Evolutionary conservation across 2,329 filamentous ascomycete species (phyloP), one percentile per base, ranked within the genome.

Genomic region (Paecilomyces sp.): DNA sequence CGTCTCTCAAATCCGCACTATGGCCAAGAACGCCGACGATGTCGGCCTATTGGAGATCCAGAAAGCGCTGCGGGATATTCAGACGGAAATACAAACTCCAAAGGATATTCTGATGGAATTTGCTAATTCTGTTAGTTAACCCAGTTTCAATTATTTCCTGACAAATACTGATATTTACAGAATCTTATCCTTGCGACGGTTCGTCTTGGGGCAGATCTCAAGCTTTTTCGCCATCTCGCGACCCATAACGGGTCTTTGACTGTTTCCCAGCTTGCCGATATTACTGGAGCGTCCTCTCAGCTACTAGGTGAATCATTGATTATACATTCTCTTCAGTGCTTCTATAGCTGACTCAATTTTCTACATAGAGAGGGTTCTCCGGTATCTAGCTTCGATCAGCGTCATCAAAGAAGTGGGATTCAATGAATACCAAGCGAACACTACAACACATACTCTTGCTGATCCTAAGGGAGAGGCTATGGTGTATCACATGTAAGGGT

Each of bases 361-460:
- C 31, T 33, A 28, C 18, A n/a, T 51, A 64, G 64, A 55, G 3
- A 64, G 63, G 18, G 30, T 70, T 36, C 57, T 70, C 4, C 66
- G 68, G n/a, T 69, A 68, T 47, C 55, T 70, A 9, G 64, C 67
- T 18, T 69, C 67, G 0, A 52, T 61, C 3, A 59, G 62, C 6
- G 58, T 56, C 5, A 55, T 66, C 6, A 56, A 57, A 11, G 64
- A 67, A 52, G 61, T 61, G 0, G 56, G 50, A 3, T 58, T 61
- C 50, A 60, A 66, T 34, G 36, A 54, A 1, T 69, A 65, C 57
- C 58, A 55, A 9, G 64, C 65, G 9, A 69, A 62, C 33, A 65
- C 62, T 22, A 47, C 63, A 22, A 69, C 67, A 12, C 61, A 63
- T 25, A 56, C 61, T 36, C 57, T 68, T 51, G 60, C 64, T 13